These are phyloP conservation scores for Scopulariopsis brevicaulis DNA, from an alignment of 2,329 filamentous ascomycete genomes.

Conservation along the genomic window DNA sequence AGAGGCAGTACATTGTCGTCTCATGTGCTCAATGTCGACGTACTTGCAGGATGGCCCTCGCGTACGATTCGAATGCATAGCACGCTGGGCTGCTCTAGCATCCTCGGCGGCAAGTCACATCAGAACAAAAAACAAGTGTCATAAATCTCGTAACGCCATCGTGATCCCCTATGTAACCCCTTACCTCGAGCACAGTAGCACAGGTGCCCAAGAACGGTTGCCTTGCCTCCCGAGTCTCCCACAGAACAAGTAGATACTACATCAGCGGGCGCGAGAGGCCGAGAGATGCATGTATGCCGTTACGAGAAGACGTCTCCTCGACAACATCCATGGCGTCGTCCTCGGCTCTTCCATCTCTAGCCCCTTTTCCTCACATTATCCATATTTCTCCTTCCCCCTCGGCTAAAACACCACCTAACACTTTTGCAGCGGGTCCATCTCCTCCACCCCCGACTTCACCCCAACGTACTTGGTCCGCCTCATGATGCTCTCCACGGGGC, in stretches of 20 bases:
- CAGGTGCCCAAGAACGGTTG: neutral
- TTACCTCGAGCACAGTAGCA: neutral
- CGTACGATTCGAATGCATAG: neutral
- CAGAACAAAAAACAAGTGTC: neutral
- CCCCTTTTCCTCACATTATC: neutral
- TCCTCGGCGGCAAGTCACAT: neutral
- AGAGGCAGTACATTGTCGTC: no score
- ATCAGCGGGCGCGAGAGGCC: neutral
- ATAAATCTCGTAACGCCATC: neutral
- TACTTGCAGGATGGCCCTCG: neutral
- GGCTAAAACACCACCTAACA: slow-evolving; percentile 4
- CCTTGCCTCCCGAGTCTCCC: neutral
- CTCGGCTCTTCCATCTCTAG: neutral
- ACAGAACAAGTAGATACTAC: neutral
- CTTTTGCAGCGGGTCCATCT: slow-evolving; percentile 53
- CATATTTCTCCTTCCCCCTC: neutral
- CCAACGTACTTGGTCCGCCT: slow-evolving; percentile 59
- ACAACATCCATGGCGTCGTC: neutral
- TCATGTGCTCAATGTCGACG: no score
- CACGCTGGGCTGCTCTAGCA: neutral
- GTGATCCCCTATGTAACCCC: neutral
- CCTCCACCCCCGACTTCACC: slow-evolving; percentile 50
- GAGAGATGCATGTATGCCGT: neutral
- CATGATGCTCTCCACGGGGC: slow-evolving; percentile 92
- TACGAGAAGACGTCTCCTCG: neutral